Base-by-base conservation (phyloP, 2,329 filamentous ascomycete species). In the Zymoseptoria ardabiliae region DNA sequence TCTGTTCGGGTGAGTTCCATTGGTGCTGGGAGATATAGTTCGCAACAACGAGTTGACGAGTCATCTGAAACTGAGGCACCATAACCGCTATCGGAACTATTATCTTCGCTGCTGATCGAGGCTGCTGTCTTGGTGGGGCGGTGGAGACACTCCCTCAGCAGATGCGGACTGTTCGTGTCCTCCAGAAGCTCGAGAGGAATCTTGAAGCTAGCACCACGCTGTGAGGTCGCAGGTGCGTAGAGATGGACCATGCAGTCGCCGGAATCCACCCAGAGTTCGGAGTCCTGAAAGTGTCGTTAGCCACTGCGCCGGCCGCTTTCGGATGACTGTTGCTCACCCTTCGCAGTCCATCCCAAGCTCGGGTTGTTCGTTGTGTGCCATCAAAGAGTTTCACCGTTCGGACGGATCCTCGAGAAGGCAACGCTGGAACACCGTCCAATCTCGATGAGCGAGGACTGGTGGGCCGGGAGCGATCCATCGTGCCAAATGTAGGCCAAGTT, bases 221-320 rank as follows among this genome's bases (percentile, higher is more conserved):
- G 80, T 2, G 86, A 89, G 58, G 84, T 82, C 48, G 85, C 86
- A 63, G 80, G 79, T n/a, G 75, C 81, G 67, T 89, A 86, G 0
- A 92, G 77, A 71, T 91, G 81, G 1, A 92, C 79, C 17, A 85
- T 78, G 66, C 88, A 91, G 69, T 91, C 84, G 13, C 86, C 88
- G 63, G 85, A 75, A 10, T 80, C 77, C 61, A 81, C 79, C 86
- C 86, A 92, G 2, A 93, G 77, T 64, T 91, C 88, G 2, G 82
- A 77, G 65, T 92, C 89, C 88, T 30, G 25, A 50, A 5, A 23
- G 21, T 49, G 13, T 13, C 21, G 10, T 41, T 22, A 35, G 30
- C 28, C 11, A 21, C 23, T 13, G 13, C 17, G 13, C 41, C n/a
- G 23, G 17, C n/a, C 17, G 22, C 53, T 7, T 13, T 21, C 1